Base-by-base conservation (phyloP, 305 asterid genomes). In the Fraxinus sp. region DNA sequence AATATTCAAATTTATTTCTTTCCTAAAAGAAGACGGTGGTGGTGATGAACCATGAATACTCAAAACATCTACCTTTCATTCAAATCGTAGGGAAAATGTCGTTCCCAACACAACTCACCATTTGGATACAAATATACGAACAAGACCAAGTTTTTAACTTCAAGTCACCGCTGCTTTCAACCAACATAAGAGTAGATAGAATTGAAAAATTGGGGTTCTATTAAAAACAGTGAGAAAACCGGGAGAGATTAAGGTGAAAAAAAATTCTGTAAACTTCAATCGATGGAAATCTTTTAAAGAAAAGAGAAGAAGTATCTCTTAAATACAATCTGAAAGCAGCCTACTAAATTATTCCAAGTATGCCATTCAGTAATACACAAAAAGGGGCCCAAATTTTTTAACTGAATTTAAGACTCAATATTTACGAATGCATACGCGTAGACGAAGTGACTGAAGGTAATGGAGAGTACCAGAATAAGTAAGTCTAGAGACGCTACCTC, bases 401-500 rank as follows among this genome's bases (percentile, higher is more conserved):
- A 46, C 28, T 59, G 46, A 71, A 20, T 14, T 30, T 10, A 55
- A 36, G 36, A 74, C 39, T 18, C 5, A 75, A 7, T 9, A 71
- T 41, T 30, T 14, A 74, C 13, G 36, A 71, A 71, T 33, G 43
- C 46, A 71, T 71, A 16, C 77, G 39, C 77, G 8, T 33, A 71
- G 46, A 71, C 77, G 77, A 71, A 59, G 77, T 32, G 43, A 71
- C 77, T 32, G 74, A 66, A 86, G 90, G 95, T 89, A 90, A 89
- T 85, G 96, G 90, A 89, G 92, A 94, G 95, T 92, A 95, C 98
- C 99, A 94, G 97, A 94, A 91, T 88, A 91, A 96, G 91, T 89
- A 92, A 94, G 94, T 89, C 91, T 92, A 92, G 93, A 94, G 91
- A 93, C 93, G 97, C 95, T 93, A 94, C 98, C 96, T 96, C 98